A percentile compares a stretch with the other conserved stretches of the same genome.
phyloP scores from a whole-genome alignment of 2,329 filamentous ascomycete species.

The Dothiorella sarmentorum region DNA sequence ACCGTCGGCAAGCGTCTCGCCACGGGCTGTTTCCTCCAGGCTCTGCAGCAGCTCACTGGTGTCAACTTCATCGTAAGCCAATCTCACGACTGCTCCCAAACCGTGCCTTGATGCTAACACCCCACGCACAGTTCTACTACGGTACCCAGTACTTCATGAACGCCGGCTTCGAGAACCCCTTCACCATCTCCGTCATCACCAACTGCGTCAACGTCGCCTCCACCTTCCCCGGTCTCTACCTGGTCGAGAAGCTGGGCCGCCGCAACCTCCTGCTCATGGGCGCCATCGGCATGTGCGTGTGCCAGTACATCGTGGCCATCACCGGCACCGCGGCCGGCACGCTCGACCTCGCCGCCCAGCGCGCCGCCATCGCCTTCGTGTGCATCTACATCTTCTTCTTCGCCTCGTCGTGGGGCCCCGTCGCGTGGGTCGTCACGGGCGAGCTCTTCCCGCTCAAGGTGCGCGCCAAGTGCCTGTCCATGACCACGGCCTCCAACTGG shows the following conservation, averaged over 20 bases:
- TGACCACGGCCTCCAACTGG: slow-evolving; percentile 58
- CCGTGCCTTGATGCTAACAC: no score
- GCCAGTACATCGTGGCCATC: slow-evolving; percentile 43
- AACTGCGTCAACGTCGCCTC: slow-evolving; percentile 74
- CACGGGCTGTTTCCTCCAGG: slow-evolving; percentile 72
- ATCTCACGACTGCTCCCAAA: not conserved
- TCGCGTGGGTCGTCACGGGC: slow-evolving; percentile 60
- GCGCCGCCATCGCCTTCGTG: slow-evolving; percentile 41
- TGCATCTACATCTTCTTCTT: slow-evolving; percentile 80
- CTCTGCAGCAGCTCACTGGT: slow-evolving; percentile 72
- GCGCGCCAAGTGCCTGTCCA: slow-evolving; percentile 46
- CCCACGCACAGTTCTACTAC: slow-evolving; percentile 16
- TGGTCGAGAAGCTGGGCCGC: slow-evolving; percentile 78
- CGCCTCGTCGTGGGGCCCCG: slow-evolving; percentile 73
- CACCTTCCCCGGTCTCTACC: slow-evolving; percentile 66
- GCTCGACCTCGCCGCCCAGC: slow-evolving; percentile 37
- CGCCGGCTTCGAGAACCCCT: slow-evolving; percentile 48
- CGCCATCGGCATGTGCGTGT: slow-evolving; percentile 64
- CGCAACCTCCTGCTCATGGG: slow-evolving; percentile 72
- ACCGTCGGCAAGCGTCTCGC: slow-evolving; percentile 58
- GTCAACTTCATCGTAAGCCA: slow-evolving; percentile 41
- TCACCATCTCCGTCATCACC: slow-evolving; percentile 69
- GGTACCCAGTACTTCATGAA: slow-evolving; percentile 39
- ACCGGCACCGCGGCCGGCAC: slow-evolving; percentile 38
- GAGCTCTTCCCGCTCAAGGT: slow-evolving; percentile 45